Conservation (phyloP, 176 grass and related monocot species). For the Oryza coarctata region DNA sequence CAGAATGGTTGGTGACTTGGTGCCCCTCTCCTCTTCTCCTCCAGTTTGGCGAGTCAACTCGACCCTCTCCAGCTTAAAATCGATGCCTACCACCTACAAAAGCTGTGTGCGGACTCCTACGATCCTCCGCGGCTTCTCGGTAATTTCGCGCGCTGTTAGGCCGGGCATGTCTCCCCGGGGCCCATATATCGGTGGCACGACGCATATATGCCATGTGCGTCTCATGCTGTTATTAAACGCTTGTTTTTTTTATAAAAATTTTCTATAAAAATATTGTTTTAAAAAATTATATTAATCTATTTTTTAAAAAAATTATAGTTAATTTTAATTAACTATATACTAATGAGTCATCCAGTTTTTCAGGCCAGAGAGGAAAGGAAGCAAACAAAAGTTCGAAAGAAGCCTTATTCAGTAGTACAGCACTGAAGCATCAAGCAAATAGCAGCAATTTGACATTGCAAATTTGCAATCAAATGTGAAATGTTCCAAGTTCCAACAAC, state of each 20-base stretch:
- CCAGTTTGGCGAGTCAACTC: constrained; percentile 35
- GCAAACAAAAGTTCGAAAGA: too few relatives aligned
- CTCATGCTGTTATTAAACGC: too few relatives aligned
- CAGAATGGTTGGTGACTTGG: background rate
- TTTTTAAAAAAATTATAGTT: too few relatives aligned
- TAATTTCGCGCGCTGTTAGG: constrained; percentile 17
- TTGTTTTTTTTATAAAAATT: too few relatives aligned
- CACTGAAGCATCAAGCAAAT: background rate
- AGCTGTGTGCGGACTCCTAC: background rate
- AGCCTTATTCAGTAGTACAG: too few relatives aligned
- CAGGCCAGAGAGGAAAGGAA: too few relatives aligned
- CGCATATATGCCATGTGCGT: background rate
- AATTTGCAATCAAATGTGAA: background rate
- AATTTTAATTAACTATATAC: too few relatives aligned
- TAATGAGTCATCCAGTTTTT: too few relatives aligned
- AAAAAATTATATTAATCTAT: too few relatives aligned
- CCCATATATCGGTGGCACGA: background rate
- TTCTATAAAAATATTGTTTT: too few relatives aligned
- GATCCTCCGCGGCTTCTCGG: constrained; percentile 22
- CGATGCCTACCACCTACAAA: background rate
- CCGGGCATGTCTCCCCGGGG: background rate
- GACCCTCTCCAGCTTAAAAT: constrained; percentile 6
- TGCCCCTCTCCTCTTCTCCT: background rate
- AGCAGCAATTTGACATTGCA: background rate
- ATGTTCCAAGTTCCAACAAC: too few relatives aligned